Evolutionary conservation across 1,284 basidiomycete genomes (phyloP), one percentile per base, ranked within the genome.

Genomic region (Ustilago hordei): DNA sequence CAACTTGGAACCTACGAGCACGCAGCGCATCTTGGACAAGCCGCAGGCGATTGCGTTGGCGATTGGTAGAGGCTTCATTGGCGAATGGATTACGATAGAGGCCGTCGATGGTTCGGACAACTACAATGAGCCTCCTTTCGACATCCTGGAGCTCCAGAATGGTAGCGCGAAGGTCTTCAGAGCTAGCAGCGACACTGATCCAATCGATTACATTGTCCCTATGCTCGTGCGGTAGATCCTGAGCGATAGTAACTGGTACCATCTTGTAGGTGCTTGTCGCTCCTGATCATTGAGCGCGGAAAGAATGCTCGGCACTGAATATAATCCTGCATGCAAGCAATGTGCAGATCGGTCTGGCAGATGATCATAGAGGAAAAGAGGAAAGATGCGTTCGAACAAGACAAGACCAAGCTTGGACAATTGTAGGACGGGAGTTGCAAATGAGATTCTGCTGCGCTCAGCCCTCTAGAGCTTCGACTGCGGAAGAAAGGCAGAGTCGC

Each of bases 401-500:
- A 7, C 9, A 41, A 17, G 39, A 11, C 13, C 7, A 15, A 41
- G 39, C 39, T 41, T 41, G 39, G 6, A 17, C 13, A 17, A 6
- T 6, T 17, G 15, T 41, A 41, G 15, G 39, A 17, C 15, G 39
- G 39, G 13, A 17, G 15, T 41, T 41, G 39, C 39, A 41, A 17
- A 41, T 41, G 6, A 17, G 15, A 6, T 41, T 41, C 39, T 41
- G 39, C 39, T 48, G 45, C 45, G 45, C 45, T 23, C 45, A 28
- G 19, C 45, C 8, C 45, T 48, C 45, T 17, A 13, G 23, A 28
- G 11, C n/a, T 13, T n/a, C 2, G 13, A 13, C 23, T 28, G 23
- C 23, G 23, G 23, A 28, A 38, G 36, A 28, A 38, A 38, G 57
- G 57, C 57, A 50, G 57, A 59, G 57, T 59, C 45, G 57, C 36